Evolutionary conservation across 768 basidiomycete species (phyloP), one percentile per base, ranked within the genome.

Genomic region (Suillus placidus): DNA sequence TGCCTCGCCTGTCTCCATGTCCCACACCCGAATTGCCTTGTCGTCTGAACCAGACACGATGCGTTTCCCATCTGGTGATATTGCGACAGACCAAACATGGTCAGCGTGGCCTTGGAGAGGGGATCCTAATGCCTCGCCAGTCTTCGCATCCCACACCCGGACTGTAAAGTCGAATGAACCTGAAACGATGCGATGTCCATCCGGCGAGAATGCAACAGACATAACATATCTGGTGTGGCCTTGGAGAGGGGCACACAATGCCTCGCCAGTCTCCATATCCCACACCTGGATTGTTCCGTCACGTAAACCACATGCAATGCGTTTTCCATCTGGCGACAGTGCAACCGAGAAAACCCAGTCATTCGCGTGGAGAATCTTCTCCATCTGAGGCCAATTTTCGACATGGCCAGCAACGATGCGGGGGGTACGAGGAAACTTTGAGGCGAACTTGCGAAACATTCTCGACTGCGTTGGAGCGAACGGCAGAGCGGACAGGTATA

Each of bases 401-500:
- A 54, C 52, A 42, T 51, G 49, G 35, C 34, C 63, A n/a, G 47
- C 9, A n/a, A 40, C 54, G 23, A 57, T 23, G 32, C 26, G 37
- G 2, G 54, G 35, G 30, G 40, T 35, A 20, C 54, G 1, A 37
- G 43, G 13, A 20, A 65, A 61, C 16, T 58, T 43, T 12, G 60
- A 16, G 14, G 64, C 60, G 70, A 70, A 76, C 72, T 43, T 71
- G 3, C 4, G 14, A 26, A 30, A 54, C 14, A 62, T n/a, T 18
- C 4, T 30, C 66, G n/a, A 81, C 78, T 64, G 42, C 23, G 34
- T 26, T 51, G 72, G 73, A 26, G 68, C 52, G 61, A 74, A 73
- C n/a, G 72, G 71, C 8, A 74, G 37, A 0, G 69, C 72, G 14
- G 72, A 74, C 8, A 74, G 6, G 65, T 74, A 74, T 10, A 74